Evolutionary conservation across 192 early-diverging fungal genomes (phyloP).

Genomic region (Funneliformis geosporum): DNA sequence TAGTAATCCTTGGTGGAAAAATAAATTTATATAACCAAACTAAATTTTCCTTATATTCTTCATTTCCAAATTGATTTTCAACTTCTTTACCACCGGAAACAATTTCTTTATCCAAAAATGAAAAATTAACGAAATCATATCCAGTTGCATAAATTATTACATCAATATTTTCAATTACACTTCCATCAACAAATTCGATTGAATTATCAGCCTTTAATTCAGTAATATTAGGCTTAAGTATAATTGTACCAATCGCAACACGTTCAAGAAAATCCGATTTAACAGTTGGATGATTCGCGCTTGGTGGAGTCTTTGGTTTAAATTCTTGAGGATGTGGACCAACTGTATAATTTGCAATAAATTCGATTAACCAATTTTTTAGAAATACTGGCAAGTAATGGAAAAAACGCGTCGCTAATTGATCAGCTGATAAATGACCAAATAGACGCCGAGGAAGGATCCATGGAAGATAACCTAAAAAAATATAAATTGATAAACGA

Average conservation of each 20-base stretch:
- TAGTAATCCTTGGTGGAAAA: constrained; percentile 49
- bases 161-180: constrained; percentile 53
- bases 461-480: constrained; percentile 38
- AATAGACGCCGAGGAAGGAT: constrained; percentile 45
- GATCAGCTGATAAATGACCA: constrained; percentile 53
- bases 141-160: constrained; percentile 66
- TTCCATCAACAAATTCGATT: constrained; percentile 62
- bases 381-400: constrained; percentile 43
- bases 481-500: too few species aligned
- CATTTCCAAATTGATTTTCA: constrained; percentile 30
- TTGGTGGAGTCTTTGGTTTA: constrained; percentile 43
- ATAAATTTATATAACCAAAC: constrained; percentile 62
- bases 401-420: constrained; percentile 44
- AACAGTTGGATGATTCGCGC: constrained; percentile 53
- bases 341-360: not conserved
- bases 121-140: constrained; percentile 50
- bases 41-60: constrained; percentile 43
- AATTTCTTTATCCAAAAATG: constrained; percentile 50
- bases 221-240: constrained; percentile 50
- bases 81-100: constrained; percentile 44
- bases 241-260: constrained; percentile 53
- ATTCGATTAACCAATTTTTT: constrained; percentile 32
- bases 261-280: constrained; percentile 52
- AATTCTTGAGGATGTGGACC: constrained; percentile 41
- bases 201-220: constrained; percentile 41